Percentiles rank a stretch among this genome's conserved stretches.
Conservation (phyloP, 257 asterid genomes). For the Fraxinus americana region DNA sequence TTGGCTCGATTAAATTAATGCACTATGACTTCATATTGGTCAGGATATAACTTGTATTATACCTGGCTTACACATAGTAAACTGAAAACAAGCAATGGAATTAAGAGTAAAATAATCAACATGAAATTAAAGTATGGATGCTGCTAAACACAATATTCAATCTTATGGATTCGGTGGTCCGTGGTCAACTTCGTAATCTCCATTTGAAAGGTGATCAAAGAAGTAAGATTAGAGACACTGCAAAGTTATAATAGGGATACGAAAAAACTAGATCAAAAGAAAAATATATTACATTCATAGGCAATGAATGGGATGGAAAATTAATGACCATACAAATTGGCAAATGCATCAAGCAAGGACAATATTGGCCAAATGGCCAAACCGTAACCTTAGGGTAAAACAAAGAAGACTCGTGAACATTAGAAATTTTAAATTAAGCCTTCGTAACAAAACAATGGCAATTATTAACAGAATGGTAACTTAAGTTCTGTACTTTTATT, state of each 20-base stretch:
- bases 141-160: neutral
- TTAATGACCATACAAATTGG: neutral
- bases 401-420: neutral
- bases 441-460: neutral
- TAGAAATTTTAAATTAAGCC: neutral
- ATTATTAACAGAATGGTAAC: conserved; percentile 4
- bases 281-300: neutral
- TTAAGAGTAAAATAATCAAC: neutral
- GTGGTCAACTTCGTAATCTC: neutral
- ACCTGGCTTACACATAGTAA: conserved; percentile 3
- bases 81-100: conserved; percentile 17
- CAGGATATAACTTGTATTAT: neutral
- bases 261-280: neutral
- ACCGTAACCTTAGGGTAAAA: neutral
- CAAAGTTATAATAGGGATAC: neutral
- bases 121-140: neutral
- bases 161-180: neutral
- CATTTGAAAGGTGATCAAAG: neutral
- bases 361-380: neutral
- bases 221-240: neutral
- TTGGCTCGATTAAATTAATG: neutral
- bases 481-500: neutral
- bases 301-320: neutral
- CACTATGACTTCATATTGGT: neutral
- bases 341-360: neutral